Percentiles rank a stretch among this genome's conserved stretches.
Evolutionary conservation across 345 rosid genomes (phyloP).

Genomic region (Chamaenerion angustifolium): DNA sequence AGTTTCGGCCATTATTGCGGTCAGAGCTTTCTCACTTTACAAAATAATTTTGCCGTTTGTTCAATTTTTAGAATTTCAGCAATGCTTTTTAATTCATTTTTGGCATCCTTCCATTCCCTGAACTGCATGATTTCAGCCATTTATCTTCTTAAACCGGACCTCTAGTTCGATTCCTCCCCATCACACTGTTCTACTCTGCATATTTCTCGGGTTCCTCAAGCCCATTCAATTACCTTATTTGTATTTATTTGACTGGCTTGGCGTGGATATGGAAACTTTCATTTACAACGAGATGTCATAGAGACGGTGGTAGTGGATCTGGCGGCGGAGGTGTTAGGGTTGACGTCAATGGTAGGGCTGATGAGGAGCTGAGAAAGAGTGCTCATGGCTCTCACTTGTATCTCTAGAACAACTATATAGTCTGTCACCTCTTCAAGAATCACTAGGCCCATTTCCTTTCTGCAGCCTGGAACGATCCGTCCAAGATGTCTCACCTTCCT

Average conservation of each 20-base stretch:
- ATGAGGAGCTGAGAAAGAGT: slow-evolving; percentile 52
- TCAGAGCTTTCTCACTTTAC: too few species aligned
- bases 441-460: slow-evolving; percentile 72
- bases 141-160: slow-evolving; percentile 24
- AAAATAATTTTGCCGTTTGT: too few species aligned
- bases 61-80: slow-evolving; percentile 49
- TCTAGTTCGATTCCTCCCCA: slow-evolving; percentile 18
- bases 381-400: slow-evolving; percentile 91
- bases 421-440: slow-evolving; percentile 87
- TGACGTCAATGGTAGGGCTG: slow-evolving; percentile 16
- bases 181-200: slow-evolving; percentile 7
- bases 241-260: too few species aligned
- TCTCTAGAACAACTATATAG: slow-evolving; percentile 92
- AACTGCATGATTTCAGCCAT: slow-evolving; percentile 22
- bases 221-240: too few species aligned
- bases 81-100: slow-evolving; percentile 73
- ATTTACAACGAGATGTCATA: too few species aligned
- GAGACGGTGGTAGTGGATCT: not conserved
- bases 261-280: too few species aligned
- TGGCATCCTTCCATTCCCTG: slow-evolving; percentile 27
- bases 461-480: slow-evolving; percentile 94
- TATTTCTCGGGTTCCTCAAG: slow-evolving; percentile 1
- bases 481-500: slow-evolving; percentile 73
- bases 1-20: too few species aligned
- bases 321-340: not conserved